Conservation (phyloP, 1,139 yeast genomes). For the Nadsonia commutata region DNA sequence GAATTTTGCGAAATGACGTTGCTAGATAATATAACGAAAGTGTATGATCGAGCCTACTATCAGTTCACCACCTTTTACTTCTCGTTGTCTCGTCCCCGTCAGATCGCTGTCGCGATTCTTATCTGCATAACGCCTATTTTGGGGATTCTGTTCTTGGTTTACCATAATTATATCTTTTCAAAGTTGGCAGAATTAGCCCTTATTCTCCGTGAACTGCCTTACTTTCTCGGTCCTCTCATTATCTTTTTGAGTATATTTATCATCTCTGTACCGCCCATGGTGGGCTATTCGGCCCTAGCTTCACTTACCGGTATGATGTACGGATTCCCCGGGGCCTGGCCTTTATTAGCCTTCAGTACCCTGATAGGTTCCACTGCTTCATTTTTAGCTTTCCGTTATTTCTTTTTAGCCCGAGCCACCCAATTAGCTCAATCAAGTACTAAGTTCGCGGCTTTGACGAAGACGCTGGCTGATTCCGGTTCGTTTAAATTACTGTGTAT, state of each 20-base stretch:
- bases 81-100: background rate
- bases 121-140: slow-evolving; percentile 3
- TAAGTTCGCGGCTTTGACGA: slow-evolving; percentile 60
- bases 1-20: too few species aligned
- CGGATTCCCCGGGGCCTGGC: slow-evolving; percentile 75
- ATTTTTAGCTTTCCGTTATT: slow-evolving; percentile 50
- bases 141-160: slow-evolving; percentile 28
- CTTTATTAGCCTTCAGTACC: slow-evolving; percentile 54
- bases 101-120: background rate
- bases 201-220: slow-evolving; percentile 28
- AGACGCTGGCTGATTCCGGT: slow-evolving; percentile 46
- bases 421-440: slow-evolving; percentile 36
- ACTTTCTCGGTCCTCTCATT: slow-evolving; percentile 35
- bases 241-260: slow-evolving; percentile 34
- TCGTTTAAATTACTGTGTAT: slow-evolving; percentile 54
- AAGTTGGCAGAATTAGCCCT: slow-evolving; percentile 34
- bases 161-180: slow-evolving; percentile 34
- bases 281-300: slow-evolving; percentile 65
- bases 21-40: background rate
- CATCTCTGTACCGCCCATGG: slow-evolving; percentile 72
- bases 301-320: slow-evolving; percentile 69
- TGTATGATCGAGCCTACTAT: background rate
- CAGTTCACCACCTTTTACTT: background rate
- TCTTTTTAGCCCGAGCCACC: slow-evolving; percentile 45
- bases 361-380: slow-evolving; percentile 60